These are phyloP conservation scores for Leishmania turanica DNA, from an alignment of 208 protist genomes.

Conservation along the genomic window DNA sequence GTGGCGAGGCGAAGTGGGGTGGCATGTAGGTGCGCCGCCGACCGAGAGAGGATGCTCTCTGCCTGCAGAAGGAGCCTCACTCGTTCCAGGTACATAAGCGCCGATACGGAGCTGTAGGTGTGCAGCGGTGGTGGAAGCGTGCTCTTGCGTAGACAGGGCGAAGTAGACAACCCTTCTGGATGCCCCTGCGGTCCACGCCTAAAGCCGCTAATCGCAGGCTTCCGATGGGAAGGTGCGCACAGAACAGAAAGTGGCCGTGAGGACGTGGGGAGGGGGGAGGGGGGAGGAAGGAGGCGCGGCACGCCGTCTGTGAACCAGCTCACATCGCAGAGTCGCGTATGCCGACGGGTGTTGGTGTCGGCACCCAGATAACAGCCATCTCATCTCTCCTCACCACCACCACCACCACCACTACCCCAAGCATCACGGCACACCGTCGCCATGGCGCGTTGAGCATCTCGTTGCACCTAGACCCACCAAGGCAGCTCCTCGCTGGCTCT, in stretches of 20 bases:
- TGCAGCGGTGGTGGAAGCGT: too few species aligned
- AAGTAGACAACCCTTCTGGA: too few species aligned
- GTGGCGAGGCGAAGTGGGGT: too few species aligned
- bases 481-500: not conserved
- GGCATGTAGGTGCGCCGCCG: too few species aligned
- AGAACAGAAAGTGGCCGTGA: not conserved
- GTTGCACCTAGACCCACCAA: not conserved
- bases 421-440: not conserved
- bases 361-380: not conserved
- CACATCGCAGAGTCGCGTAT: not conserved
- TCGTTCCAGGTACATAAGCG: too few species aligned
- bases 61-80: too few species aligned
- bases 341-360: not conserved
- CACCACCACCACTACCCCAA: not conserved
- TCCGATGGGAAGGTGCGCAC: not conserved
- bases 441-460: not conserved
- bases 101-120: too few species aligned
- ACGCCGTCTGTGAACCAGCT: not conserved
- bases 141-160: too few species aligned
- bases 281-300: too few species aligned
- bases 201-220: not conserved
- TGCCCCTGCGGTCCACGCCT: not conserved
- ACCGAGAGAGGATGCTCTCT: too few species aligned
- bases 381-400: too few species aligned
- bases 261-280: too few species aligned